A percentile compares a stretch with the other conserved stretches of the same genome.
phyloP scores from a whole-genome alignment of 2,329 filamentous ascomycete genomes.

The Hymenoscyphus linearis region DNA sequence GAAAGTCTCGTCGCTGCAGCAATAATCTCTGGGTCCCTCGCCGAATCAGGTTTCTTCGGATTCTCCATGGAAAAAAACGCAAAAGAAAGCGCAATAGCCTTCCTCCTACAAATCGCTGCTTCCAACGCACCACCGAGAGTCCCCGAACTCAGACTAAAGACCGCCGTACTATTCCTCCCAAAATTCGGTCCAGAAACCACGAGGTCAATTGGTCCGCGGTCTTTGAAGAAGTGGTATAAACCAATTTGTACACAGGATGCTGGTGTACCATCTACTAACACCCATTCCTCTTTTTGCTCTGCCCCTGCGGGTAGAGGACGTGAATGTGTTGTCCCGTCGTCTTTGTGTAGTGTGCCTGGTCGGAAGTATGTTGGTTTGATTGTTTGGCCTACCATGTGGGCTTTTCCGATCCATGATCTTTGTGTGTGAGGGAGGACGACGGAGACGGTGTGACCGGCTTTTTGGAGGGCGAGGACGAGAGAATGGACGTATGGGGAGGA shows the following conservation, averaged over 20 bases:
- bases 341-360: slow-evolving; percentile 52
- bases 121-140: slow-evolving; percentile 75
- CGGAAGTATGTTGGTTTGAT: slow-evolving; percentile 82
- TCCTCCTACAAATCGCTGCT: slow-evolving; percentile 64
- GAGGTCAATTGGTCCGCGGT: slow-evolving; percentile 66
- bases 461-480: slow-evolving; percentile 64
- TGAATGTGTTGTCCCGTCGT: slow-evolving; percentile 63
- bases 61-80: slow-evolving; percentile 79
- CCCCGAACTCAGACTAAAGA: slow-evolving; percentile 73
- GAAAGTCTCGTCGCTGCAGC: slow-evolving; percentile 68
- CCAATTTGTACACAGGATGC: slow-evolving; percentile 80
- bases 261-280: slow-evolving; percentile 75
- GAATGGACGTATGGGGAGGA: slow-evolving; percentile 78
- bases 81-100: slow-evolving; percentile 78
- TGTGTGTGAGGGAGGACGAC: slow-evolving; percentile 89
- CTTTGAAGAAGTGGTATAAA: slow-evolving; percentile 71
- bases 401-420: slow-evolving; percentile 97
- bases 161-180: slow-evolving; percentile 73
- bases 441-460: slow-evolving; percentile 78
- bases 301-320: slow-evolving; percentile 45
- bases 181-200: slow-evolving; percentile 80
- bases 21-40: slow-evolving; percentile 76
- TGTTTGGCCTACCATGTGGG: slow-evolving; percentile 87
- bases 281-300: slow-evolving; percentile 66
- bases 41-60: slow-evolving; percentile 3